Evolutionary conservation across 2,329 filamentous ascomycete genomes (phyloP).

Genomic region (Penicillium sclerotiorum): DNA sequence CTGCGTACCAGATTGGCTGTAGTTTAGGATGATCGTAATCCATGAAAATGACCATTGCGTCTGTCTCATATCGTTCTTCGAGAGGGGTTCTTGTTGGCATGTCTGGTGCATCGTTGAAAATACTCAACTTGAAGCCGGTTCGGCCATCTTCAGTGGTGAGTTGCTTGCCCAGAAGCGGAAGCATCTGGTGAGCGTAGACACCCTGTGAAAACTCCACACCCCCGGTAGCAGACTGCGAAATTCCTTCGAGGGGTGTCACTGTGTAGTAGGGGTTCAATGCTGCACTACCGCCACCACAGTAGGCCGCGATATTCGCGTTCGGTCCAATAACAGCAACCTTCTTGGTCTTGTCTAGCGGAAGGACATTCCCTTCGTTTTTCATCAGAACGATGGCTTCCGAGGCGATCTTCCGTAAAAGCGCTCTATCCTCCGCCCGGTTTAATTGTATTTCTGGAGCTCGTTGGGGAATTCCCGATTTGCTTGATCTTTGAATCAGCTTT

Average conservation of each 20-base stretch:
- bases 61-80: slow-evolving; percentile 48
- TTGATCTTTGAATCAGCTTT: slow-evolving; percentile 58
- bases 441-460: slow-evolving; percentile 54
- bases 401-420: slow-evolving; percentile 64
- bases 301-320: slow-evolving; percentile 49
- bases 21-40: slow-evolving; percentile 58
- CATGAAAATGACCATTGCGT: slow-evolving; percentile 48
- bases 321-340: slow-evolving; percentile 55
- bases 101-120: slow-evolving; percentile 60
- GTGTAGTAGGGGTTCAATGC: slow-evolving; percentile 48
- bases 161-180: slow-evolving; percentile 58
- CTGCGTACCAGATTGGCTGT: slow-evolving; percentile 39
- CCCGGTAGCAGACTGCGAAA: neutral
- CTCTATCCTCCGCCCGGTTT: slow-evolving; percentile 62
- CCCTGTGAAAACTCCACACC: slow-evolving; percentile 7
- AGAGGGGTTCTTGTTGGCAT: slow-evolving; percentile 50
- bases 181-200: slow-evolving; percentile 35
- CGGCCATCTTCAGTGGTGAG: slow-evolving; percentile 54
- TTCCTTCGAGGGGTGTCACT: slow-evolving; percentile 43
- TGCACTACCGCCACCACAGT: slow-evolving; percentile 65
- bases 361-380: slow-evolving; percentile 66
- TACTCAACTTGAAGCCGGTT: slow-evolving; percentile 60
- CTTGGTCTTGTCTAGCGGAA: slow-evolving; percentile 56
- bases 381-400: slow-evolving; percentile 70
- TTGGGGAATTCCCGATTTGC: slow-evolving; percentile 55